phyloP scores from a whole-genome alignment of 1,284 basidiomycete species.

The Apiotrichum siamense region DNA sequence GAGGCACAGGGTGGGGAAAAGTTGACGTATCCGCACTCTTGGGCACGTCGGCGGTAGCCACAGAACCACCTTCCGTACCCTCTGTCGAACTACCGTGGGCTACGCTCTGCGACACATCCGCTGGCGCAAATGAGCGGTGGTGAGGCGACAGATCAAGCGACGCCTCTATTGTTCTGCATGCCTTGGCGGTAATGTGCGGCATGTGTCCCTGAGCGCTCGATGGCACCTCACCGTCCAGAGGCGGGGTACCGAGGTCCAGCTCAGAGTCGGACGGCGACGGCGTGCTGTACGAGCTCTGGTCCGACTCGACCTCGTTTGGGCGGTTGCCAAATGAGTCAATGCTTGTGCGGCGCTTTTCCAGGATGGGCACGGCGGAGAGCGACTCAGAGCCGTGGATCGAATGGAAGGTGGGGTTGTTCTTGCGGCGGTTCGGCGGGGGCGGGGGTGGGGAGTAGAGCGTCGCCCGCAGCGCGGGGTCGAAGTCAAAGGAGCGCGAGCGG shows the following conservation, averaged over 20 bases:
- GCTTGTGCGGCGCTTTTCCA: conserved; percentile 1
- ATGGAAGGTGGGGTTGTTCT: neutral
- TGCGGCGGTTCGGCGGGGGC: conserved; percentile 6
- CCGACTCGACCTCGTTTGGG: neutral
- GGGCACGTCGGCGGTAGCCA: too few species aligned
- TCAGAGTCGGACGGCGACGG: conserved; percentile 11
- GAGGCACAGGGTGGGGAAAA: neutral
- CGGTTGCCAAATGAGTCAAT: conserved; percentile 13
- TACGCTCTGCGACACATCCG: too few species aligned
- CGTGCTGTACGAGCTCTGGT: neutral
- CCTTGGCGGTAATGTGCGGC: neutral
- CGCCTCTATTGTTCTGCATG: too few species aligned
- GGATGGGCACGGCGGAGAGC: neutral
- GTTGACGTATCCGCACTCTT: too few species aligned
- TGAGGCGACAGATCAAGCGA: too few species aligned
- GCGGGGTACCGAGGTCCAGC: conserved; percentile 12
- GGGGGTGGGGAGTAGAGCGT: conserved; percentile 12
- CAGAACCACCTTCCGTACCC: too few species aligned
- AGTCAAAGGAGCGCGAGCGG: conserved; percentile 5
- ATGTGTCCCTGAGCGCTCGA: neutral
- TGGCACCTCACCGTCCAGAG: neutral
- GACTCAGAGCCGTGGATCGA: neutral
- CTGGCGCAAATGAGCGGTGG: too few species aligned
- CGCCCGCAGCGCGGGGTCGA: conserved; percentile 2
- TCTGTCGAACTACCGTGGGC: too few species aligned